These are phyloP conservation scores for Rhodotorula sphaerocarpa DNA, from an alignment of 768 basidiomycete genomes.

Conservation along the genomic window DNA sequence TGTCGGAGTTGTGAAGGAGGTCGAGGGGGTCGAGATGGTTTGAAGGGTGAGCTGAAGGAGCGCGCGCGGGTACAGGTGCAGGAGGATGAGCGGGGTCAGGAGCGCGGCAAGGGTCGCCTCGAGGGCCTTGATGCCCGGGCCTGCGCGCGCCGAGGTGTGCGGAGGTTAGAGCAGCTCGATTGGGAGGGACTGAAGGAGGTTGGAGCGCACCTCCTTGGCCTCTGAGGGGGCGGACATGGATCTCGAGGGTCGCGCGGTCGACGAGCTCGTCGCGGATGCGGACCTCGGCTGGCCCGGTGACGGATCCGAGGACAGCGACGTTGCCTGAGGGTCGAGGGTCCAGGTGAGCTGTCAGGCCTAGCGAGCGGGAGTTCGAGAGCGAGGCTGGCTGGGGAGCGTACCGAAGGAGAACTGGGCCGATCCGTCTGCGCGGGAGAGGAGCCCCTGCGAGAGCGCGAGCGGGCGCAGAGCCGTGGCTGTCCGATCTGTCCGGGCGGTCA, in stretches of 20 bases:
- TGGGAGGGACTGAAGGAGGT: neutral
- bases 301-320: slow-evolving; percentile 42
- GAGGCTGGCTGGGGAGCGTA: slow-evolving; percentile 14
- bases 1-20: slow-evolving; percentile 24
- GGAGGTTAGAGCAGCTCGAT: neutral
- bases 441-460: slow-evolving; percentile 38
- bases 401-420: slow-evolving; percentile 44
- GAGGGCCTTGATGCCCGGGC: slow-evolving; percentile 42
- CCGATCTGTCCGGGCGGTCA: slow-evolving; percentile 12
- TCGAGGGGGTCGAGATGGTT: slow-evolving; percentile 41
- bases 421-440: slow-evolving; percentile 45
- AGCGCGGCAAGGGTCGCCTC: slow-evolving; percentile 39
- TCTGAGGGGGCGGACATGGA: slow-evolving; percentile 44
- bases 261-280: slow-evolving; percentile 45
- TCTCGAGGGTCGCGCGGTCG: slow-evolving; percentile 45
- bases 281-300: slow-evolving; percentile 46
- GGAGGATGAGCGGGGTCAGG: slow-evolving; percentile 42
- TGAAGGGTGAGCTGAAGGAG: slow-evolving; percentile 46
- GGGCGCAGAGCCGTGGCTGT: slow-evolving; percentile 35
- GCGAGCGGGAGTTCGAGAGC: too few species aligned
- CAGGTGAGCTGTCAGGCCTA: neutral
- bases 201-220: slow-evolving; percentile 35
- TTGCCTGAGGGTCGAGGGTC: slow-evolving; percentile 38
- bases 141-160: slow-evolving; percentile 29
- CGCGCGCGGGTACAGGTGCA: slow-evolving; percentile 45